Percentiles rank a stretch among this genome's conserved stretches.
Conservation (phyloP, 352 stramenopile species). For the Elongisporangium anandrum region DNA sequence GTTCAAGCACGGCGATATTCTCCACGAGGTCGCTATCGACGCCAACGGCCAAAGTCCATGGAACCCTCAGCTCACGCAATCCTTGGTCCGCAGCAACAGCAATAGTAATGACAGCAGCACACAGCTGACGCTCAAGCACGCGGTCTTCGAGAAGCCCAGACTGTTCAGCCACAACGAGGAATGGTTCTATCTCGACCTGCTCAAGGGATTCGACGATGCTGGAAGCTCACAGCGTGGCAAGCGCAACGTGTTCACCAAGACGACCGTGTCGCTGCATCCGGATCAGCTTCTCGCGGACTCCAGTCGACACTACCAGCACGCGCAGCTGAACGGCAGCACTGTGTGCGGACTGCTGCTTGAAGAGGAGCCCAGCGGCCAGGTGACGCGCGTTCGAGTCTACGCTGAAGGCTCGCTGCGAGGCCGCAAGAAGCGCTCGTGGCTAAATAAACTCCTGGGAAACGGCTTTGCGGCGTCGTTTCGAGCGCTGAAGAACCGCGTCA, state of each 20-base stretch:
- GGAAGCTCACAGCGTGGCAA: not conserved
- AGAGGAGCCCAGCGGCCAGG: slow-evolving; percentile 13
- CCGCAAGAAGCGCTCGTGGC: not conserved
- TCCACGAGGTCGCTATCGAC: not conserved
- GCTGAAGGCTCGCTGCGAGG: slow-evolving; percentile 14
- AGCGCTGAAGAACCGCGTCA: slow-evolving; percentile 18
- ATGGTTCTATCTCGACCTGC: slow-evolving; percentile 25
- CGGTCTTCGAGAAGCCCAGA: slow-evolving; percentile 19
- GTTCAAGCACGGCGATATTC: not conserved
- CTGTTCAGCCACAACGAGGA: slow-evolving; percentile 21
- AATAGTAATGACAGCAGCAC: not conserved
- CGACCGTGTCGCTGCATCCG: slow-evolving; percentile 16
- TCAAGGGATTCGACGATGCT: not conserved
- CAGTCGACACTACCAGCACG: not conserved
- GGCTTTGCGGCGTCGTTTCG: not conserved
- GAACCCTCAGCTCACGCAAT: not conserved
- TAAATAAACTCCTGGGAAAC: not conserved
- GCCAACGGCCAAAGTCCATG: not conserved
- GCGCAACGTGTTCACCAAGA: slow-evolving; percentile 14
- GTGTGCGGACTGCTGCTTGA: slow-evolving; percentile 23
- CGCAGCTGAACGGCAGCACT: not conserved
- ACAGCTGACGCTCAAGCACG: slow-evolving; percentile 27
- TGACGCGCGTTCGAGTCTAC: slow-evolving; percentile 33
- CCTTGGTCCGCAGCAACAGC: not conserved
- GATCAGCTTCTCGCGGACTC: slow-evolving; percentile 5